Base-by-base conservation (phyloP, 2,329 filamentous ascomycete genomes). In the Beauveria varroae region DNA sequence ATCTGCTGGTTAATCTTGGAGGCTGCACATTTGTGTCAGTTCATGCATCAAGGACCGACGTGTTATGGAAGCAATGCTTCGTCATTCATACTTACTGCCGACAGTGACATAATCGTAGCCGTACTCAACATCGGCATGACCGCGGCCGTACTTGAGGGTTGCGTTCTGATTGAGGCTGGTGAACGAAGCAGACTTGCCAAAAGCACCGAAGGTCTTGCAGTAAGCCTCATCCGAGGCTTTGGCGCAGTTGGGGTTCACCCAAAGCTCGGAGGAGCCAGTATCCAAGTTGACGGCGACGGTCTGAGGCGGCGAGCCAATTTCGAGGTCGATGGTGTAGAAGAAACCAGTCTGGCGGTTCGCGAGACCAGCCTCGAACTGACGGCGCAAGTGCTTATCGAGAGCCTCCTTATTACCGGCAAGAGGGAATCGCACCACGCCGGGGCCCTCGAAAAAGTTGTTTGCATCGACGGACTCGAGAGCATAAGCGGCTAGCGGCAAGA, bases 161-260 rank as follows among this genome's bases (percentile, higher is more conserved):
- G 67, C 66, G 8, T 66, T 66, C 3, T 66, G 62, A 20, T 69
- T 64, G 22, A 70, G 63, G 63, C 71, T 64, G 22, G 68, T 65
- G 41, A 65, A 71, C 1, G 73, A 71, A 52, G 68, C 66, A 50
- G 69, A 72, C 44, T 65, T 64, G 16, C 66, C 69, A 43, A 73
- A 74, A 22, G 68, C 68, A 8, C 71, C 70, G 61, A 71, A 69
- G 1, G 52, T 55, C 18, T 64, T 34, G 64, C 73, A 75, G 34
- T 71, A 69, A 0, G 57, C 46, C 0, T 65, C 64, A 34, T 74
- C 67, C 6, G 63, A 56, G 1, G 73, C 66, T 47, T 71, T 72
- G 57, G 65, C 65, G 65, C 76, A 78, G 8, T 71, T 67, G 7
- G 76, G 75, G 60, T 78, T 76, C 43, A 78, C 73, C 76, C 75